These are phyloP conservation scores for Plasmodium fragile DNA, from an alignment of 169 alveolate genomes.

Conservation along the genomic window DNA sequence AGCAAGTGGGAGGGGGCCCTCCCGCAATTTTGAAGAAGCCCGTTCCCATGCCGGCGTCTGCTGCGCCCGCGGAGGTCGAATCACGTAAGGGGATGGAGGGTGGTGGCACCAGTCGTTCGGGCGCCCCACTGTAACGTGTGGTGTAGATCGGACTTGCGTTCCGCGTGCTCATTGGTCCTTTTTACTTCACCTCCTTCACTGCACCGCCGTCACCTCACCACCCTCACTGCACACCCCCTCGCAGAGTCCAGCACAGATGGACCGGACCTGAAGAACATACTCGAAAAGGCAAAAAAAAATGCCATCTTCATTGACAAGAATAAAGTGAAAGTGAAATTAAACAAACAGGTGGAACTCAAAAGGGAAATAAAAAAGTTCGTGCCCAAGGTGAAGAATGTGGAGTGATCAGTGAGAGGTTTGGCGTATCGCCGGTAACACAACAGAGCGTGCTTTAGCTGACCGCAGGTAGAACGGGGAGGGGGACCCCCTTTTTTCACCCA, in stretches of 20 bases:
- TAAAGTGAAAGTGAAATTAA: slow-evolving; percentile 7
- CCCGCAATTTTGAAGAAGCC: background rate
- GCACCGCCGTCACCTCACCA: background rate
- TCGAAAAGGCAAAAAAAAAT: slow-evolving; percentile 39
- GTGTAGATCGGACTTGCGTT: background rate
- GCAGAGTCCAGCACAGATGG: slow-evolving; percentile 27
- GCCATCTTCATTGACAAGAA: slow-evolving; percentile 56
- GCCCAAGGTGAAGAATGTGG: slow-evolving; percentile 34
- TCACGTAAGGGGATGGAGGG: background rate
- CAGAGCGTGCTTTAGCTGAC: background rate
- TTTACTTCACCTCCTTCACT: background rate
- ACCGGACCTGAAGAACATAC: slow-evolving; percentile 3
- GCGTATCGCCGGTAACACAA: background rate
- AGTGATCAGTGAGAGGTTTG: background rate
- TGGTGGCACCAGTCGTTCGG: background rate
- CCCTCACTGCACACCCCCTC: background rate
- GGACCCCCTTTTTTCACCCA: background rate
- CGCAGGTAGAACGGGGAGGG: background rate
- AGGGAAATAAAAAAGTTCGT: slow-evolving; percentile 54
- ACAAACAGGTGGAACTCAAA: slow-evolving; percentile 9
- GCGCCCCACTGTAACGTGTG: background rate
- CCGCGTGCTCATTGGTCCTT: background rate
- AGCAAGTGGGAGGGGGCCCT: background rate
- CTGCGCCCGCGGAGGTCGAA: background rate
- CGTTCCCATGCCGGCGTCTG: background rate